Conservation (phyloP, 2,329 filamentous ascomycete species). For the Colletotrichum sp. region DNA sequence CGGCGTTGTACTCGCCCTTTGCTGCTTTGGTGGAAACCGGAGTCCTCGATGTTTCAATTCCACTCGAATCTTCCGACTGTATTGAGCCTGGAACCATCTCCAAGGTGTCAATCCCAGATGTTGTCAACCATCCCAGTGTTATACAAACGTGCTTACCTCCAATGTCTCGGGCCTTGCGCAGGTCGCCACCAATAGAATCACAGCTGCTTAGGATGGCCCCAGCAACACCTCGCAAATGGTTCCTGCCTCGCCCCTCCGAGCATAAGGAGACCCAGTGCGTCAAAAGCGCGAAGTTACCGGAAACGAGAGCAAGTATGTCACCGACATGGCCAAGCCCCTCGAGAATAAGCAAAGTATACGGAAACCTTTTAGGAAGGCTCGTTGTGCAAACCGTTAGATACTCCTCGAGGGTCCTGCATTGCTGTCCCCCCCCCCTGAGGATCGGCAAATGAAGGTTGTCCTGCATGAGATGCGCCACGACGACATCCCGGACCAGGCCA, state of each 20-base stretch:
- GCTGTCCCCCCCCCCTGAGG: not conserved
- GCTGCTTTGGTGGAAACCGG: not conserved
- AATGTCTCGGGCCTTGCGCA: not conserved
- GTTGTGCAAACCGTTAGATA: not conserved
- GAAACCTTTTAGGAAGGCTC: not conserved
- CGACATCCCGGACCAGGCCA: too few species aligned
- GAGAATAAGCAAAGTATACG: not conserved
- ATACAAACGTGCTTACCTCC: not conserved
- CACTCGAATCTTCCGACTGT: not conserved
- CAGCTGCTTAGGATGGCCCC: not conserved
- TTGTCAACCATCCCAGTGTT: not conserved
- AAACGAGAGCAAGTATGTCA: not conserved
- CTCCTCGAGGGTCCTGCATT: not conserved
- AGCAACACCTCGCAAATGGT: not conserved
- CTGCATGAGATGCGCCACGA: not conserved
- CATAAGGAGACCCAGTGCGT: not conserved
- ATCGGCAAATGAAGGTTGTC: not conserved
- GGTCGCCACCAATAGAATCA: not conserved
- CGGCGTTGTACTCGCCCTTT: not conserved
- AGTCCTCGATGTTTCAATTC: not conserved
- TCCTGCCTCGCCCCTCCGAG: not conserved
- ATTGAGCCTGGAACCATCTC: not conserved
- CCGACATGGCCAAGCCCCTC: not conserved
- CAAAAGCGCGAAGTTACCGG: not conserved
- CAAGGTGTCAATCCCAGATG: not conserved